Conservation (phyloP, 2,329 filamentous ascomycete species). For the Onygena corvina region DNA sequence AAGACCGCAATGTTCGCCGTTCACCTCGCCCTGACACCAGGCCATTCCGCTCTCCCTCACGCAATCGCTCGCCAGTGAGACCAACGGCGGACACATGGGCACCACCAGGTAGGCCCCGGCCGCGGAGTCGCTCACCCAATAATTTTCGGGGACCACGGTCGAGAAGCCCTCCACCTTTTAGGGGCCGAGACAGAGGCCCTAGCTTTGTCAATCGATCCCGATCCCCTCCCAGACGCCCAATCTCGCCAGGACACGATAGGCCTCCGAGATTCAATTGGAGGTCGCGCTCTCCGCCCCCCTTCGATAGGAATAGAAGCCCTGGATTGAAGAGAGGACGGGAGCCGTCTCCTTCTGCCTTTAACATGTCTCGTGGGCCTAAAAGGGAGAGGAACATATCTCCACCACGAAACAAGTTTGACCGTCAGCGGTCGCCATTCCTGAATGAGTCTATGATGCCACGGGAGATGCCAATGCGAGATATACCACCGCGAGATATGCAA, state of each 20-base stretch:
- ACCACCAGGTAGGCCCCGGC: slow-evolving; percentile 25
- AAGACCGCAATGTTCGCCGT: slow-evolving; percentile 23
- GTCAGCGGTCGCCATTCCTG: slow-evolving; percentile 37
- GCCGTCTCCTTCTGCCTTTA: slow-evolving; percentile 23
- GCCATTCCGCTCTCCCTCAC: slow-evolving; percentile 27
- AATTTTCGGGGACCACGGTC: slow-evolving; percentile 32
- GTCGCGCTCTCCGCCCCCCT: slow-evolving; percentile 24
- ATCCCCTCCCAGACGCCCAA: slow-evolving; percentile 29
- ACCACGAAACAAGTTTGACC: slow-evolving; percentile 21
- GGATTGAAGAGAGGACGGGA: slow-evolving; percentile 29
- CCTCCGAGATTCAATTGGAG: slow-evolving; percentile 30
- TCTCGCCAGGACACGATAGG: slow-evolving; percentile 33
- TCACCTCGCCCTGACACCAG: slow-evolving; percentile 28
- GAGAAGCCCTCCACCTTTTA: slow-evolving; percentile 29
- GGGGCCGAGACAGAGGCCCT: slow-evolving; percentile 26
- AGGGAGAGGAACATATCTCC: slow-evolving; percentile 26
- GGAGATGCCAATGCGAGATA: no score
- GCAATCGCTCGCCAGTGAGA: slow-evolving; percentile 28
- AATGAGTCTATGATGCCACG: slow-evolving; percentile 15
- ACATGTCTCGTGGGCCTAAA: slow-evolving; percentile 24
- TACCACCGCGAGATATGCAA: no score
- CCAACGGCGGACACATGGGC: slow-evolving; percentile 34
- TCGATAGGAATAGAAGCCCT: slow-evolving; percentile 24
- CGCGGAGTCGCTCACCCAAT: slow-evolving; percentile 34
- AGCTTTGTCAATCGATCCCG: slow-evolving; percentile 26